Base-by-base conservation (phyloP, 352 stramenopile genomes). In the Elongisporangium undulatum region DNA sequence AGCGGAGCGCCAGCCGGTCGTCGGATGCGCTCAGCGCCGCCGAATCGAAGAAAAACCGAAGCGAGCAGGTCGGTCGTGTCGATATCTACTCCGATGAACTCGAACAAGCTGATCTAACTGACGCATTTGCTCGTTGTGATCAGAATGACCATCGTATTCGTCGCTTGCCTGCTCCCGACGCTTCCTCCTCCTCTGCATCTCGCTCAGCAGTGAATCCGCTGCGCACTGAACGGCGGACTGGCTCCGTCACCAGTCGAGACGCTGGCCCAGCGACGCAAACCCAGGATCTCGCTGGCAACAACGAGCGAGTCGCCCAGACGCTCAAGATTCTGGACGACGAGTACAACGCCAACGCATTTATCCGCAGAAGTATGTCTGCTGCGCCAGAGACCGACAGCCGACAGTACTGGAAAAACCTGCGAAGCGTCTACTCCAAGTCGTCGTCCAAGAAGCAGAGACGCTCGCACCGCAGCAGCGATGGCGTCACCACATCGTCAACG, bases 271-370 rank as follows among this genome's bases (percentile, higher is more conserved):
- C 4, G 4, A 74, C 63, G 13, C 73, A 90, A 55, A 79, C 75
- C 0, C 77, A 77, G 15, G 79, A 88, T 22, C 79, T 92, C 13
- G 67, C 67, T 3, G 59, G 70, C 29, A 87, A 88, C 70, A 85
- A 82, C 53, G 76, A 88, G 52, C 71, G 69, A n/a, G 77, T 85
- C 38, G 78, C 78, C 19, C 87, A 88, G 58, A 90, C 89, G 60
- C 75, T 90, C 39, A 85, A 81, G 57, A 87, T 77, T 13, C 66
- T 90, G 15, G 79, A 92, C 45, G 78, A 75, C n/a, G 79, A 90
- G 67, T 92, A 85, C 66, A 72, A 84, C 51, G 79, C 78, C 21
- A 88, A 80, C 48, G 74, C 71, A 51, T 71, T 87, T 63, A 66
- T 69, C 19, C 63, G 67, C 10, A 59, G 61, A 52, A 69, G 77